Conservation (phyloP, 1,284 basidiomycete genomes). For the Leccinum fallax region DNA sequence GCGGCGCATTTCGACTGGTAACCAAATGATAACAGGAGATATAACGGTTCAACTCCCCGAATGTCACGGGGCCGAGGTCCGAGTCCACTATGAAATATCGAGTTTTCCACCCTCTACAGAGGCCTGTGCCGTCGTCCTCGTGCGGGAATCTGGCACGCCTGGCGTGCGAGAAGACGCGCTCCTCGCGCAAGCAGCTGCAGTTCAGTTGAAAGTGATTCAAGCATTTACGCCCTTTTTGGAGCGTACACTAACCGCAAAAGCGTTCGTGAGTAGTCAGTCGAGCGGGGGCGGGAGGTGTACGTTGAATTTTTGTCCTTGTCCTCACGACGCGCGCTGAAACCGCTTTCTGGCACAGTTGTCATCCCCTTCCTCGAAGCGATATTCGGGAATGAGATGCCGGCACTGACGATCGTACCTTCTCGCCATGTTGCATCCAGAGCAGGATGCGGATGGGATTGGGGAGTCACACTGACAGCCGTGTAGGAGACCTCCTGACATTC, state of each 20-base stretch:
- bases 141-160: constrained; percentile 34
- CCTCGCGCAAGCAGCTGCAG: constrained; percentile 12
- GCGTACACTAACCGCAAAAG: constrained; percentile 29
- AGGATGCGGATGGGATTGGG: constrained; percentile 58
- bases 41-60: constrained; percentile 10
- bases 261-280: constrained; percentile 22
- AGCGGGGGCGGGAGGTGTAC: constrained; percentile 13
- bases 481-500: neutral
- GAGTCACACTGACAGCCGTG: constrained; percentile 44
- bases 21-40: constrained; percentile 16
- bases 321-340: constrained; percentile 3
- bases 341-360: constrained; percentile 12
- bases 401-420: constrained; percentile 61
- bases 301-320: constrained; percentile 10
- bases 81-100: constrained; percentile 51
- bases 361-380: constrained; percentile 21
- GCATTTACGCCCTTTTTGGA: constrained; percentile 22
- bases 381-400: constrained; percentile 32
- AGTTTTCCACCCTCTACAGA: constrained; percentile 42
- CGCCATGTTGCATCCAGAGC: constrained; percentile 44
- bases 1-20: neutral
- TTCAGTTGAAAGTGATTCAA: constrained; percentile 29
- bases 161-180: constrained; percentile 5
- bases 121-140: constrained; percentile 47
- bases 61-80: constrained; percentile 19